Evolutionary conservation across 1,284 basidiomycete genomes (phyloP).

Genomic region (Polyporus tsugae): DNA sequence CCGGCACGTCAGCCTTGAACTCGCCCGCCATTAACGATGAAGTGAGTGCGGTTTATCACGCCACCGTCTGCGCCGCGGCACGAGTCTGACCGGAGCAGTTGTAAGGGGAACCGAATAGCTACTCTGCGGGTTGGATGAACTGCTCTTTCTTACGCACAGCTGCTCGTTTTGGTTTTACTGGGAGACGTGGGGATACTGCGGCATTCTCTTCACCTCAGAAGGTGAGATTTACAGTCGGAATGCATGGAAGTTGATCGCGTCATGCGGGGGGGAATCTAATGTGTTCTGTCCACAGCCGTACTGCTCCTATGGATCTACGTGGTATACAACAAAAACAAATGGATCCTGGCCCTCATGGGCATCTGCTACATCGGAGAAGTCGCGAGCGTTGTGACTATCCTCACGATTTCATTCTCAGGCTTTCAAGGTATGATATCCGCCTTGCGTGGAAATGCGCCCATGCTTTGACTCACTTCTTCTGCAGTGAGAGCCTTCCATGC

Average conservation of each 20-base stretch:
- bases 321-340: constrained; percentile 37
- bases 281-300: constrained; percentile 27
- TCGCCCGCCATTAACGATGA: constrained; percentile 27
- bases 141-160: constrained; percentile 18
- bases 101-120: constrained; percentile 18
- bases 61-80: not conserved
- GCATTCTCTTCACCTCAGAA: constrained; percentile 37
- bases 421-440: constrained; percentile 25
- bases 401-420: constrained; percentile 29
- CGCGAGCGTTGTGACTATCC: constrained; percentile 29
- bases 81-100: constrained; percentile 14
- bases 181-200: constrained; percentile 39
- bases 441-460: not conserved
- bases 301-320: constrained; percentile 40
- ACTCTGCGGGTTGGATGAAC: not conserved
- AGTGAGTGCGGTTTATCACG: constrained; percentile 24
- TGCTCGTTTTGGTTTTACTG: constrained; percentile 39
- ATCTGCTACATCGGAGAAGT: constrained; percentile 30
- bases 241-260: not conserved
- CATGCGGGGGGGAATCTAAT: not conserved
- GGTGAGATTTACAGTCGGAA: constrained; percentile 21
- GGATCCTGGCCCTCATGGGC: constrained; percentile 30
- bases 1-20: constrained; percentile 27
- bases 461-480: not conserved
- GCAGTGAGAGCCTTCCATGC: constrained; percentile 26